Percentiles rank a stretch among this genome's conserved stretches.
Evolutionary conservation across 768 basidiomycete genomes (phyloP).

Genomic region (Chlorophyllum brunneum): DNA sequence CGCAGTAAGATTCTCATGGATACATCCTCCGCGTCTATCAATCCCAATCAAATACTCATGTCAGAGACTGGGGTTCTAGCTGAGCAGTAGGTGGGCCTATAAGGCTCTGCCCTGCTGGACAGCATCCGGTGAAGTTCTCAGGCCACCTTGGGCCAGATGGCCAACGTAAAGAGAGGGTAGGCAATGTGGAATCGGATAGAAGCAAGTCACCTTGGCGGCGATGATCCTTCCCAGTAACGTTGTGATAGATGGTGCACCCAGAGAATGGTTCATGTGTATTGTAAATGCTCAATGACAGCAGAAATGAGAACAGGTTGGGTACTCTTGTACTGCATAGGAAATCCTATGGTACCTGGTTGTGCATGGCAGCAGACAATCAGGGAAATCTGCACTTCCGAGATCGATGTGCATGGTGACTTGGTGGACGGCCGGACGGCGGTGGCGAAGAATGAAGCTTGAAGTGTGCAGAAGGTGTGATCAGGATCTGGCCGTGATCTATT

Average conservation of each 20-base stretch:
- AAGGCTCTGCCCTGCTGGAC: constrained; percentile 16
- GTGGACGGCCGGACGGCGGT: constrained; percentile 11
- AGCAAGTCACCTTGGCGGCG: constrained; percentile 16
- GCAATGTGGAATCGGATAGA: constrained; percentile 9
- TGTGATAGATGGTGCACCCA: not conserved
- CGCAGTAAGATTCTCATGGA: constrained; percentile 12
- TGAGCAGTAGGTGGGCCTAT: constrained; percentile 15
- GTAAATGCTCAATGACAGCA: not conserved
- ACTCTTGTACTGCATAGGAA: not conserved
- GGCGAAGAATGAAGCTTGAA: not conserved
- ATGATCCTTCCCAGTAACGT: constrained; percentile 2
- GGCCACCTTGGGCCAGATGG: constrained; percentile 14
- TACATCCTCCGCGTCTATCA: constrained; percentile 9
- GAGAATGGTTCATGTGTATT: not conserved
- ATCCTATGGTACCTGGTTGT: constrained; percentile 2
- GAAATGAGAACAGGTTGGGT: not conserved
- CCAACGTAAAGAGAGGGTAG: constrained; percentile 8
- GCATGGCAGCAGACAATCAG: constrained; percentile 5
- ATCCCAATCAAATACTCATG: constrained; percentile 27
- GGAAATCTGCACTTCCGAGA: constrained; percentile 8
- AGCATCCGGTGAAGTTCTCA: constrained; percentile 19
- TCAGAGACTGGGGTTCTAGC: constrained; percentile 17
- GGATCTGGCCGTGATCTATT: constrained; percentile 9
- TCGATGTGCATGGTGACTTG: constrained; percentile 6
- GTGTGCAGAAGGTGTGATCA: constrained; percentile 2